Evolutionary conservation across 2,329 filamentous ascomycete species (phyloP), one percentile per base, ranked within the genome.

Genomic region (Claviceps sp.): DNA sequence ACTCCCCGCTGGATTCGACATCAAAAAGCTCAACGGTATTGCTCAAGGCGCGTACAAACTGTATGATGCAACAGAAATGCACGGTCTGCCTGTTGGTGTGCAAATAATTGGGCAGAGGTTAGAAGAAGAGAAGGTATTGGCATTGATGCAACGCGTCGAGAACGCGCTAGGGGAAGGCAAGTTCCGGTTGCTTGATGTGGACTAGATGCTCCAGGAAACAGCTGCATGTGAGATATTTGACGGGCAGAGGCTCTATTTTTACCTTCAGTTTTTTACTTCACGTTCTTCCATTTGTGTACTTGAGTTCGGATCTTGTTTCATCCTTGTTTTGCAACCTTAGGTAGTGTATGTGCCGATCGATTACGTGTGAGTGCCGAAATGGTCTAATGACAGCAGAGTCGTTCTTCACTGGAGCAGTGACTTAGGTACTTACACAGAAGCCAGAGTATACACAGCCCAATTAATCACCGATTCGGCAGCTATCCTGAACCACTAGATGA

Each of bases 61-160:
- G 59, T 96, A 96, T 64, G 81, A 96, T 64, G 82, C 88, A 0
- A 70, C 73, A 14, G 81, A 80, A 54, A 96, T 96, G 90, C 84
- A 88, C 47, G 90, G 89, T 0, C 71, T 96, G 42, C 91, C 91
- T 0, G 88, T 95, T 0, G 90, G 81, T 0, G 82, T 96, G 7
- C 89, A 95, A 67, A 75, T 95, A 24, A 83, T 95, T 0, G 89
- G 89, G 0, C 74, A 84, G 43, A 75, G 89, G 39, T 69, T 94
- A 60, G 84, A 93, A 63, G 89, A 95, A 65, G 89, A 95, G 70
- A 93, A 91, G 71, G 87, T 95, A 0, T 68, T 95, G 48, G 81
- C 84, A 0, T 75, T 85, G 14, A 95, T 95, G 89, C 76, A 84
- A 67, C 76, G 78, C 51, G 75, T 95, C 2, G 88, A 95, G 67